A percentile compares a stretch with the other conserved stretches of the same genome.
These are phyloP conservation scores for Tanacetum coccineum DNA, from an alignment of 129 eudicot genomes.

Conservation along the genomic window DNA sequence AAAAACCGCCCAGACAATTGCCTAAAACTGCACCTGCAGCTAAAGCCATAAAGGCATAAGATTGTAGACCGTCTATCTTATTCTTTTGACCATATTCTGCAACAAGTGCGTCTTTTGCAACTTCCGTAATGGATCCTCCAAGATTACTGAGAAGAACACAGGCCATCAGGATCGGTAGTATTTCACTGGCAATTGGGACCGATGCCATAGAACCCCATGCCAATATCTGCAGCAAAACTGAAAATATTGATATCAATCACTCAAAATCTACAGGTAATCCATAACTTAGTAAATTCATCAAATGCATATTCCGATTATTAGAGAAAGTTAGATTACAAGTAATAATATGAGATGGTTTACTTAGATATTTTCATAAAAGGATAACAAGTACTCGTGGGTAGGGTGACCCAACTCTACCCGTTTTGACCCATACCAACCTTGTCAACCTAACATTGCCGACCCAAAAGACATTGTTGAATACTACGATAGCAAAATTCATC, in stretches of 20 bases:
- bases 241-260: conserved; percentile 20
- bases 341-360: too few relatives aligned
- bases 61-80: conserved; percentile 69
- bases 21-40: conserved; percentile 85
- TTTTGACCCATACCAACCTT: background rate
- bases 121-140: conserved; percentile 87
- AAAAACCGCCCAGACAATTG: conserved; percentile 66
- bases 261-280: too few relatives aligned
- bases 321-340: too few relatives aligned
- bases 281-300: too few relatives aligned
- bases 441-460: background rate
- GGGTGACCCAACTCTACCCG: background rate
- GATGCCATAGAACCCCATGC: conserved; percentile 89
- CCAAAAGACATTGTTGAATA: background rate
- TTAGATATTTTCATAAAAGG: too few relatives aligned
- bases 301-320: too few relatives aligned
- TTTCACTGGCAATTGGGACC: conserved; percentile 57
- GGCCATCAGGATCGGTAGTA: conserved; percentile 3
- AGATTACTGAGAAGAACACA: conserved; percentile 77
- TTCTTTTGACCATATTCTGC: conserved; percentile 81
- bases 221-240: conserved; percentile 78
- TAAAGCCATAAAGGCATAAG: conserved; percentile 82
- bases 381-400: too few relatives aligned
- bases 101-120: conserved; percentile 84
- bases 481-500: background rate